These are phyloP conservation scores for Ampelocalamus luodianensis DNA, from an alignment of 176 grass and related monocot genomes.

Conservation along the genomic window DNA sequence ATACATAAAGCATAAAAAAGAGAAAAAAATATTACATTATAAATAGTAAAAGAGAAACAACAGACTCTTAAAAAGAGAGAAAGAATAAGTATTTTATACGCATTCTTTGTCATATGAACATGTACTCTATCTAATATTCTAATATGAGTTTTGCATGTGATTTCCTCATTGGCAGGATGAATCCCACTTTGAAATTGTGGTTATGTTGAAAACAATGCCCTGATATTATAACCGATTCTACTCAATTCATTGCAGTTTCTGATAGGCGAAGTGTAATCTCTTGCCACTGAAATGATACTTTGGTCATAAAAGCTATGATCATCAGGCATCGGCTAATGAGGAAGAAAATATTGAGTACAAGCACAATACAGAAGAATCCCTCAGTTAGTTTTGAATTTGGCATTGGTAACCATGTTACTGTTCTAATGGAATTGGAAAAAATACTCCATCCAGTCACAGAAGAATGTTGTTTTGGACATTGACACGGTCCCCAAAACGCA, in stretches of 20 bases:
- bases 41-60: neutral
- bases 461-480: no score
- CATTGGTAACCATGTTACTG: neutral
- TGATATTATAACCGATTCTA: neutral
- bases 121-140: slow-evolving; percentile 2
- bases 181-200: neutral
- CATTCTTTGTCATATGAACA: neutral
- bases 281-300: neutral
- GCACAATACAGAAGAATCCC: neutral
- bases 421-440: slow-evolving; percentile 23
- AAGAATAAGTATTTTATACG: neutral
- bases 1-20: slow-evolving; percentile 7
- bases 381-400: neutral
- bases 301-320: slow-evolving; percentile 8
- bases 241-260: neutral
- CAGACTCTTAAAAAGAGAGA: neutral
- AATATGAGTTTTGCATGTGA: slow-evolving; percentile 1
- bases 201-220: neutral
- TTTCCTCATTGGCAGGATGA: neutral
- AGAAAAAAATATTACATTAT: neutral
- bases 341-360: neutral
- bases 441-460: neutral
- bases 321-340: neutral
- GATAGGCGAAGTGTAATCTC: neutral
- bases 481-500: no score